Base-by-base conservation (phyloP, 1,284 basidiomycete species). In the Sporisorium graminicola region DNA sequence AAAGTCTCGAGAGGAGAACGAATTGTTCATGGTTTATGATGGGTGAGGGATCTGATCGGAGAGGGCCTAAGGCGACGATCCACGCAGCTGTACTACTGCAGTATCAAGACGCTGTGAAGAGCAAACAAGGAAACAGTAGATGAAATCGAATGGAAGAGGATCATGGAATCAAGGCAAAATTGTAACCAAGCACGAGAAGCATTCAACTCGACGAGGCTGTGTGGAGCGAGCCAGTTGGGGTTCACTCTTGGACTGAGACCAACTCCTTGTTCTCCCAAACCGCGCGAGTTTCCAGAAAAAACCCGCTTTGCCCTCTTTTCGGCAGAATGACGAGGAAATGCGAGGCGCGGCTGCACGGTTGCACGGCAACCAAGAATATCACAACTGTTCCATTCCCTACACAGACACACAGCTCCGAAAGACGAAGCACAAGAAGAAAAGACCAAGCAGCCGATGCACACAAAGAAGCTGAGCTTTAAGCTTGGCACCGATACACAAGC, bases 21-120 rank as follows among this genome's bases (percentile, higher is more conserved):
- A 66, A 31, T 58, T 66, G 64, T 66, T 66, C 69, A 72, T 72
- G 20, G 10, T 50, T 42, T n/a, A n/a, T 40, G 40, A n/a, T 12
- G 27, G 3, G 37, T 18, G 20, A 6, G 35, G 33, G 16, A 27
- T 27, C 37, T 14, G 52, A 26, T 52, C 31, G 31, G 24, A 22
- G 22, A 22, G 44, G 3, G 5, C 8, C 10, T 35, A 35, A 3
- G 35, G 35, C 12, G 35, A 9, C 10, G 22, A 46, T 46, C 10
- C 22, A 27, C 24, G 24, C 44, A 26, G 44, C 44, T 5, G 44
- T 4, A n/a, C n/a, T n/a, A n/a, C n/a, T n/a, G n/a, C n/a, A n/a
- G n/a, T n/a, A n/a, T n/a, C n/a, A n/a, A n/a, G n/a, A n/a, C n/a
- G 44, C 18, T 24, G 26, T 47, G 44, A 47, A 47, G 14, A 16